phyloP scores from a whole-genome alignment of 2,329 filamentous ascomycete species.

The Penicillium vulpinum region DNA sequence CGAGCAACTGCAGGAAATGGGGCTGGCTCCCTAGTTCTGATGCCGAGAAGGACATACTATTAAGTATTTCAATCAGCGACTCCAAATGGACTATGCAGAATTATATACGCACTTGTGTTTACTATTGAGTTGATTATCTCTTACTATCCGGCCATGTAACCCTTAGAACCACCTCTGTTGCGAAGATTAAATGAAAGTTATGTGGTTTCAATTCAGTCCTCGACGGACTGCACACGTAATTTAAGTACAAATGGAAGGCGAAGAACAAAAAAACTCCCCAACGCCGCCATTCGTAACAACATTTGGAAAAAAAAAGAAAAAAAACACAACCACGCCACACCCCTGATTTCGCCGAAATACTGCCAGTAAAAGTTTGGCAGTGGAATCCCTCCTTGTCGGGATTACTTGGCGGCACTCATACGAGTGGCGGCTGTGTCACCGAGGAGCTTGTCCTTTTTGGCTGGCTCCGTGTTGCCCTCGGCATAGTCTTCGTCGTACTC shows the following conservation, averaged over 20 bases:
- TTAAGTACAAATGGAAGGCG: constrained; percentile 4
- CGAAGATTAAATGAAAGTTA: neutral
- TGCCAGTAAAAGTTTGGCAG: constrained; percentile 14
- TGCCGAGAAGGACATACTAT: neutral
- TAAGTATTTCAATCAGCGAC: neutral
- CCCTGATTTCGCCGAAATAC: constrained; percentile 32
- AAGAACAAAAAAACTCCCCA: neutral
- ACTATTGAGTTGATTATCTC: neutral
- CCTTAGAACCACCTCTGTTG: neutral
- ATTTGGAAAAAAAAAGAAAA: constrained; percentile 21
- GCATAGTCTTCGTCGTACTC: constrained; percentile 36
- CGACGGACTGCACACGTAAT: constrained; percentile 10
- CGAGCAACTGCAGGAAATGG: constrained; percentile 29
- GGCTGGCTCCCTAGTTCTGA: constrained; percentile 14
- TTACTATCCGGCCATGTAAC: neutral
- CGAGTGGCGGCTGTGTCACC: constrained; percentile 36
- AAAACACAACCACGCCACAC: constrained; percentile 20
- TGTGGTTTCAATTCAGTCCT: constrained; percentile 14
- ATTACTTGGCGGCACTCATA: constrained; percentile 41
- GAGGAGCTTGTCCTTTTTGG: constrained; percentile 26
- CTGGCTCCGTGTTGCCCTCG: constrained; percentile 35
- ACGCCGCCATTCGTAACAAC: constrained; percentile 32
- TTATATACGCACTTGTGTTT: neutral
- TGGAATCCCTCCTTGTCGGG: neutral
- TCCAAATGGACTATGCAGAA: neutral